Evolutionary conservation across 371 early-diverging fungal species (phyloP), one percentile per base, ranked within the genome.

Genomic region (Mortierella sp.): DNA sequence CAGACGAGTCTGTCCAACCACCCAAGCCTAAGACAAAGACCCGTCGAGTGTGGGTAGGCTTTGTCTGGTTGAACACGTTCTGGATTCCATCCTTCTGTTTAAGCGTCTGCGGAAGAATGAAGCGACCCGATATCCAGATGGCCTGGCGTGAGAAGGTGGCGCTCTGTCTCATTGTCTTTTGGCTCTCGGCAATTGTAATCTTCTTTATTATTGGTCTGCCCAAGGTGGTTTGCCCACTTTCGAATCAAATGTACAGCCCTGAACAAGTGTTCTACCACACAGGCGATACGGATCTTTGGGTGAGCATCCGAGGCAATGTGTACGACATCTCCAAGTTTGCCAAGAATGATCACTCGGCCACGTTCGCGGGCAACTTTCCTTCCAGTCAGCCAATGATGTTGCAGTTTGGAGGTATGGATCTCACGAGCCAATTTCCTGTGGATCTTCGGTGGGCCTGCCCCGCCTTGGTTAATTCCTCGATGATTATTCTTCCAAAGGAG

Each of bases 191-290:
- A 1, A 82, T 91, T 59, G 87, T 95, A 37, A 91, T 98, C 43
- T 96, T 96, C 86, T 95, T 94, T 84, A 92, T 98, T 66, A 90
- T 94, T 29, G 93, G 95, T 50, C 86, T 96, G 46, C 93, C 96
- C 28, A 85, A 89, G 68, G 74, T 94, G 59, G 82, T 98, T 1
- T 98, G 98, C 81, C 97, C 97, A 1, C 81, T 79, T 84, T 87
- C 65, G 56, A 62, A 76, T 3, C 51, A 67, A 44, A 58, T 70
- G 66, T 74, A 63, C 25, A 80, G 69, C 47, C 68, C 59, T 0
- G 69, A 63, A 19, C 71, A 70, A 43, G 64, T 89, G 29, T 53
- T 60, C 29, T 80, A 83, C 45, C 89, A 89, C 58, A 74, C 80
- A 28, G 70, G 80, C 15, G 76, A 65, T 3, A 51, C 75, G 21